Percentiles rank a stretch among this genome's conserved stretches.
phyloP scores from a whole-genome alignment of 2,329 filamentous ascomycete species.

The Incumbomyces delicatus region DNA sequence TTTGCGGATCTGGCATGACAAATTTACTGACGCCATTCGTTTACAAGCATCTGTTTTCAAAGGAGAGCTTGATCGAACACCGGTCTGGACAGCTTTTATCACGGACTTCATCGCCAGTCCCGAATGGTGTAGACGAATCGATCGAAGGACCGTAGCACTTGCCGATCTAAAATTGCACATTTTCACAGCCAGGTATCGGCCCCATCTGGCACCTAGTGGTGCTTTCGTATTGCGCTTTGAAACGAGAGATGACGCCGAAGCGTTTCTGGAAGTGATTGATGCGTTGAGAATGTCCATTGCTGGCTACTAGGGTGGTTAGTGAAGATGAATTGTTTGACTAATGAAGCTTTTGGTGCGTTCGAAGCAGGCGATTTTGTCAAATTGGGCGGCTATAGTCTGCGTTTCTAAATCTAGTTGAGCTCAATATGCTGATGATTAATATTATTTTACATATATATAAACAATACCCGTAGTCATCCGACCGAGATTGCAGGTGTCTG shows the following conservation, averaged over 20 bases:
- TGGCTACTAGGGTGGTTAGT: background rate
- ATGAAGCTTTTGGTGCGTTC: no score
- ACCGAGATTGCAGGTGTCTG: no score
- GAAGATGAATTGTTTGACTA: background rate
- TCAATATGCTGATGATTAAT: no score
- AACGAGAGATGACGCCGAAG: slow-evolving; percentile 2
- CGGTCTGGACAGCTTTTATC: slow-evolving; percentile 53
- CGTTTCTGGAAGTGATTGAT: slow-evolving; percentile 3
- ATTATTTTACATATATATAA: no score
- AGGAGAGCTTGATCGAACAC: slow-evolving; percentile 39
- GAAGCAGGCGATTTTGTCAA: no score
- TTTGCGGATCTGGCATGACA: slow-evolving; percentile 46
- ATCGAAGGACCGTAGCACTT: slow-evolving; percentile 36
- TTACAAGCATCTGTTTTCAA: slow-evolving; percentile 47
- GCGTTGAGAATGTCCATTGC: background rate
- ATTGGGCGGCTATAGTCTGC: background rate
- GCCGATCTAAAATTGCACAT: slow-evolving; percentile 43
- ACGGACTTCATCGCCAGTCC: slow-evolving; percentile 37
- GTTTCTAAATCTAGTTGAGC: background rate
- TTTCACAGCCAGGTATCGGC: slow-evolving; percentile 43
- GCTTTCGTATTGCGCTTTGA: slow-evolving; percentile 33
- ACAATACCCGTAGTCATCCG: no score
- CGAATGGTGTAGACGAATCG: slow-evolving; percentile 36
- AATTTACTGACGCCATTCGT: slow-evolving; percentile 41
- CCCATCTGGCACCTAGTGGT: slow-evolving; percentile 27